Conservation (phyloP, 2,329 filamentous ascomycete species). For the Neonectria sp. region DNA sequence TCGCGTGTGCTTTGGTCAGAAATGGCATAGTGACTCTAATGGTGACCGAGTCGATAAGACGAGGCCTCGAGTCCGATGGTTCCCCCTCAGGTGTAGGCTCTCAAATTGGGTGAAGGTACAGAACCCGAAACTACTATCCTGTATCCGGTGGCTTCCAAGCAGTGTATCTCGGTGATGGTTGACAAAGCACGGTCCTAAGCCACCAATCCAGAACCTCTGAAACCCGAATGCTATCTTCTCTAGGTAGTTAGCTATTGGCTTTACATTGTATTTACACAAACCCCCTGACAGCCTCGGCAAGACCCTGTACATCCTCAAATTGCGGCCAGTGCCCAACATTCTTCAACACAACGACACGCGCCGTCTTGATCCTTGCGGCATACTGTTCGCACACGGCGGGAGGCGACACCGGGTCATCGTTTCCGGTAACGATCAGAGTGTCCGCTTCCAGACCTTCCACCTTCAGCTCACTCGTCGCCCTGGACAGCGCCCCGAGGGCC, state of each 20-base stretch:
- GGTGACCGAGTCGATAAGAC: neutral
- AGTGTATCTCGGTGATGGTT: neutral
- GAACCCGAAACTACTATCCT: neutral
- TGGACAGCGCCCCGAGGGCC: constrained; percentile 64
- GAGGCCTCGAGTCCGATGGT: neutral
- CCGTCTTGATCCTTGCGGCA: constrained; percentile 44
- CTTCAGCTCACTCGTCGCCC: constrained; percentile 51
- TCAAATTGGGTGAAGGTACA: neutral
- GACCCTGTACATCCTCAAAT: constrained; percentile 61
- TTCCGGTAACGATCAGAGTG: constrained; percentile 61
- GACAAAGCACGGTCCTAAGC: neutral
- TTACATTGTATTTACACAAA: constrained; percentile 14
- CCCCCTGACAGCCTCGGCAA: constrained; percentile 44
- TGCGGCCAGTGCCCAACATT: constrained; percentile 66
- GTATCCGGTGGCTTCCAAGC: neutral
- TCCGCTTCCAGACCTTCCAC: constrained; percentile 51
- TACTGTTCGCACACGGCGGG: constrained; percentile 53
- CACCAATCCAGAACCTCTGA: too few relatives aligned
- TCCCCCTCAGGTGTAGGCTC: neutral
- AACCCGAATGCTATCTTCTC: neutral
- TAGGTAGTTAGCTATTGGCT: neutral
- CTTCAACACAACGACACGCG: constrained; percentile 53
- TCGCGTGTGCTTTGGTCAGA: neutral
- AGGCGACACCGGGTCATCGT: constrained; percentile 61
- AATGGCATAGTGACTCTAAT: neutral